Evolutionary conservation across 768 basidiomycete genomes (phyloP), one percentile per base, ranked within the genome.

Genomic region (Tubosaeta sp.): DNA sequence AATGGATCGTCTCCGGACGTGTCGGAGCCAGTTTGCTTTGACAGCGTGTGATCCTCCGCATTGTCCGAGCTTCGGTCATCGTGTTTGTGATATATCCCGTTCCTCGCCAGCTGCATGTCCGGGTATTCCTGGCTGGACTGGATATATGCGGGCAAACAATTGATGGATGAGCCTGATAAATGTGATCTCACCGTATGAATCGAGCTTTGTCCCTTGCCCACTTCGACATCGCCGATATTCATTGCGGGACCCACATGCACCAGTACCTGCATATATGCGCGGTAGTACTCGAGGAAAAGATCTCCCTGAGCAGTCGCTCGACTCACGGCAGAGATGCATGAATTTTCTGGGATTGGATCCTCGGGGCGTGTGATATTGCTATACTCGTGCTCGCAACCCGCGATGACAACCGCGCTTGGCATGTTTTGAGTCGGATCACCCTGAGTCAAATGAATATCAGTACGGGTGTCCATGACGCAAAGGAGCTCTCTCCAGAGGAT

Each of bases 141-240:
- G 25, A 56, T 65, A 58, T 57, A 64, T 66, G 64, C 64, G 51
- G 40, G 39, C 48, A 36, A 60, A 46, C 38, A 48, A 8, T 19
- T 30, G 3, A n/a, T 16, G n/a, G n/a, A 11, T 27, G n/a, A 40
- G n/a, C 7, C 21, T 14, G 10, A 11, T 27, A 16, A 24, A 22
- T 32, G 42, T 11, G 36, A 19, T 12, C 35, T 18, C 3, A 65
- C 60, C 52, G 41, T n/a, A 38, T 11, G 42, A 12, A 39, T 38
- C 31, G 30, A 3, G 39, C 2, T 7, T 29, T 43, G 51, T 38
- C 9, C 49, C 30, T 30, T 42, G 4, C 49, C 19, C 10, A 29
- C 4, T 30, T 25, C 22, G 34, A 18, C n/a, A 32, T 39, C 46
- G 29, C 16, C 24, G 19, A 16, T 35, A 9, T 51, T 42, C 11